Evolutionary conservation across 202 grass and related monocot species (phyloP).

Genomic region (Setaria italica): DNA sequence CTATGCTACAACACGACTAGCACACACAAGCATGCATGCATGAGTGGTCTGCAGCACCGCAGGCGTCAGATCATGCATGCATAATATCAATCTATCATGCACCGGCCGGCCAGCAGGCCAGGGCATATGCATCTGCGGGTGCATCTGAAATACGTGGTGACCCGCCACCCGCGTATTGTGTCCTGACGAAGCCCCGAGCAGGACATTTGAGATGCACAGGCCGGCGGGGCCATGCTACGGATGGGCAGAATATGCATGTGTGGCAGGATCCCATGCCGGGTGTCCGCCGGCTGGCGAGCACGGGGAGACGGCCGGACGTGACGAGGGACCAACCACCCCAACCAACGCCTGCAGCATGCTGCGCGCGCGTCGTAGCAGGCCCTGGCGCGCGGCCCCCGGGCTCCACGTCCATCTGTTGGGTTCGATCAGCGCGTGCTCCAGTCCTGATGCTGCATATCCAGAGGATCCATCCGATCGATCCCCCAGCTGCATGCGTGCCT

Average conservation of each 20-base stretch:
- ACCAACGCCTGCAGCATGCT: not conserved
- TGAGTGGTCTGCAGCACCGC: not conserved
- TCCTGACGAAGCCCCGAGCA: not conserved
- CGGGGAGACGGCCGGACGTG: conserved; percentile 31
- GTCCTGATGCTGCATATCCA: not conserved
- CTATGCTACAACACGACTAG: not conserved
- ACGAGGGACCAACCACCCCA: conserved; percentile 29
- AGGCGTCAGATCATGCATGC: not conserved
- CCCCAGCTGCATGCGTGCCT: not conserved
- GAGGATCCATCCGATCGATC: not conserved
- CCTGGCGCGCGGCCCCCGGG: not conserved
- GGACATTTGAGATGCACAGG: too few relatives aligned
- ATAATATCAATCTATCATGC: conserved; percentile 44
- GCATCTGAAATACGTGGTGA: conserved; percentile 28
- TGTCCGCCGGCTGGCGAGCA: conserved; percentile 43
- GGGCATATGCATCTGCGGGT: not conserved
- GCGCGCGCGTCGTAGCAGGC: too few relatives aligned
- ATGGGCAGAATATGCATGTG: conserved; percentile 2
- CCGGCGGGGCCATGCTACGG: not conserved
- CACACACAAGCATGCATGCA: not conserved
- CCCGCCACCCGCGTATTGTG: conserved; percentile 2
- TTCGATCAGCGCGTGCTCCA: not conserved
- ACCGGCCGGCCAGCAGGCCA: not conserved
- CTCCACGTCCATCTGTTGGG: not conserved
- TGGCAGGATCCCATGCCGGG: conserved; percentile 37